Conservation (phyloP, 2,329 filamentous ascomycete species). For the Botrytis squamosa region DNA sequence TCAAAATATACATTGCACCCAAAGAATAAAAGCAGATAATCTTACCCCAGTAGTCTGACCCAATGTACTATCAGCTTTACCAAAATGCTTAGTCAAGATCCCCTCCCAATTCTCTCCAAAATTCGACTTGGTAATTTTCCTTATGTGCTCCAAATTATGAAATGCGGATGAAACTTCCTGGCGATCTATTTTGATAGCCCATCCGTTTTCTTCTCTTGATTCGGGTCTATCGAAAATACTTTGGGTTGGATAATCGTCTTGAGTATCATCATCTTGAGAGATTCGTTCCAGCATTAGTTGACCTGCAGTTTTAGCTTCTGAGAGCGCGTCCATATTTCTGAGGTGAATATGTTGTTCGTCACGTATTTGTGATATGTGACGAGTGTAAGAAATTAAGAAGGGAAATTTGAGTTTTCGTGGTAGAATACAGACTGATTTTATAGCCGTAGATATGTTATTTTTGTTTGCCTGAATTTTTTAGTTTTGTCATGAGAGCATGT, state of each 20-base stretch:
- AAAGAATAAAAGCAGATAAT: not conserved
- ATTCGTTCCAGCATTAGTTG: not conserved
- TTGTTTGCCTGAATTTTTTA: not conserved
- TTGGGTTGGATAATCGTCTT: not conserved
- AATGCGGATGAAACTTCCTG: not conserved
- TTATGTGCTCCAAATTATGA: not conserved
- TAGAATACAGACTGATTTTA: not conserved
- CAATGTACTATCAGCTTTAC: not conserved
- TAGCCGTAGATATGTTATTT: not conserved
- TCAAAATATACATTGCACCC: not conserved
- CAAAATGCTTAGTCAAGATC: not conserved
- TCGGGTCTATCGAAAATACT: not conserved
- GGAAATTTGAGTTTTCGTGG: not conserved
- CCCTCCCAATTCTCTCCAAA: not conserved
- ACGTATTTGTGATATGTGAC: rapidly evolving
- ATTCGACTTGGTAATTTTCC: not conserved
- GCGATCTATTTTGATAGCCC: not conserved
- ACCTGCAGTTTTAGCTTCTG: not conserved
- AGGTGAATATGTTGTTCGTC: not conserved
- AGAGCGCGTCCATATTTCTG: not conserved
- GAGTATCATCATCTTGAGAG: not conserved
- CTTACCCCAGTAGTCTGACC: not conserved
- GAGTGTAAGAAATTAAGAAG: not conserved
- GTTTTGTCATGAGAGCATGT: not conserved
- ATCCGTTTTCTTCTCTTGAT: not conserved